Evolutionary conservation across 805 yeast species (phyloP), one percentile per base, ranked within the genome.

Genomic region (Wickerhamomyces alni): DNA sequence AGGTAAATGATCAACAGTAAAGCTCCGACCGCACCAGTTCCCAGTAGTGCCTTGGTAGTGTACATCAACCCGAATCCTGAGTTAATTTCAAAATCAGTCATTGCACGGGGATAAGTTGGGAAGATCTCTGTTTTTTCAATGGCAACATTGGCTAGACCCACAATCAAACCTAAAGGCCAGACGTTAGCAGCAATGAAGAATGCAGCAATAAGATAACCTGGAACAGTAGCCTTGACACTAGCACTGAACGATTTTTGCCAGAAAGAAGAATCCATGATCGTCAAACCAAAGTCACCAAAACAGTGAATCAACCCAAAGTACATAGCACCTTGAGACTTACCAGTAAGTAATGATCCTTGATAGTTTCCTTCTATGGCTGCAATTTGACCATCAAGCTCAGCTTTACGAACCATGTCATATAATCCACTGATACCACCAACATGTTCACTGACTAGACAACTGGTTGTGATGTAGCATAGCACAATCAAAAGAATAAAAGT

Each of bases 11-110:
- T 54, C 6, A 67, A 40, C 58, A 66, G 61, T 13, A 62, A 38
- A 32, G 62, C 53, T 3, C 61, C 69, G 10, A 63, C 62, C 10
- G 60, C 69, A 18, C 67, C 66, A 13, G 67, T 70, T 15, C 72
- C 72, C n/a, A 66, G 50, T 8, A 67, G 45, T 39, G 88, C 85
- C 13, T 73, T 54, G 38, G 59, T 41, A 4, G 62, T 66, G 41
- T 58, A 60, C 12, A 59, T 48, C 12, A 66, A 54, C 5, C 66
- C 64, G 44, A 66, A 40, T 8, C 69, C 69, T 2, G 62, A 59
- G 37, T 55, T 55, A 25, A 70, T 65, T 42, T 71, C 69, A 5
- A 43, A 55, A 1, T 52, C 37, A 6, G 65, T 54, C 54, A 72
- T 54, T 30, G 34, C 46, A 21, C 54, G 43, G 8, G 75, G 74